A percentile compares a stretch with the other conserved stretches of the same genome.
Conservation (phyloP, 768 basidiomycete genomes). For the Mrakia frigida region DNA sequence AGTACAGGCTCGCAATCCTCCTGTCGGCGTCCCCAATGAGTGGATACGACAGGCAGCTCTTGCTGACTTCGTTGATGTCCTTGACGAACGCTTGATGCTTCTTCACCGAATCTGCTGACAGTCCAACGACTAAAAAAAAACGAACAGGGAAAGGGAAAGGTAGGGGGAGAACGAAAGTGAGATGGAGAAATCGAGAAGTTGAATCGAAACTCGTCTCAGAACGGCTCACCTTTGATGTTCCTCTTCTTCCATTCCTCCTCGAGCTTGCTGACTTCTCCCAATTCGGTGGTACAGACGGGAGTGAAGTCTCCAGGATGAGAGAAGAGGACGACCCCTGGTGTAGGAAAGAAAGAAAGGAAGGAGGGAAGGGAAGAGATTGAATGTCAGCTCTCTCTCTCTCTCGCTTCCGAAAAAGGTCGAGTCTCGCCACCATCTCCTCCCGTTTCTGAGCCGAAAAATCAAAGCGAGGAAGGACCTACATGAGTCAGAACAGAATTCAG, state of each 20-base stretch:
- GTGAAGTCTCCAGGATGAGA: conserved; percentile 4
- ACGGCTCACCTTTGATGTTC: conserved; percentile 1
- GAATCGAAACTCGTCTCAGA: not conserved
- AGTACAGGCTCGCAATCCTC: not conserved
- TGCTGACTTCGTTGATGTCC: not conserved
- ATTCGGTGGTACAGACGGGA: not conserved
- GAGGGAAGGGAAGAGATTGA: not conserved
- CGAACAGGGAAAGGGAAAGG: not conserved
- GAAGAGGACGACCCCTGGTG: not conserved
- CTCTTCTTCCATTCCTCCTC: not conserved
- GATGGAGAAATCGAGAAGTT: too few species aligned
- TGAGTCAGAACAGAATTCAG: not conserved
- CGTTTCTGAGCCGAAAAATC: not conserved
- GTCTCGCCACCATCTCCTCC: not conserved
- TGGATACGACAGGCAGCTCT: not conserved
- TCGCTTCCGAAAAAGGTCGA: not conserved
- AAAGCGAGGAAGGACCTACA: not conserved
- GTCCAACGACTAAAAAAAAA: not conserved
- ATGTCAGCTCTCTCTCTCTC: not conserved
- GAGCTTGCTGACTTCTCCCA: conserved; percentile 1
- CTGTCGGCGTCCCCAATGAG: not conserved
- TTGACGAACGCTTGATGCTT: not conserved
- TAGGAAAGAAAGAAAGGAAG: not conserved
- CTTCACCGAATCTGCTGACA: not conserved
- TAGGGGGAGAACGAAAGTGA: not conserved